These are phyloP conservation scores for Cyberlindnera sargentensis DNA, from an alignment of 805 yeast genomes.

Conservation along the genomic window DNA sequence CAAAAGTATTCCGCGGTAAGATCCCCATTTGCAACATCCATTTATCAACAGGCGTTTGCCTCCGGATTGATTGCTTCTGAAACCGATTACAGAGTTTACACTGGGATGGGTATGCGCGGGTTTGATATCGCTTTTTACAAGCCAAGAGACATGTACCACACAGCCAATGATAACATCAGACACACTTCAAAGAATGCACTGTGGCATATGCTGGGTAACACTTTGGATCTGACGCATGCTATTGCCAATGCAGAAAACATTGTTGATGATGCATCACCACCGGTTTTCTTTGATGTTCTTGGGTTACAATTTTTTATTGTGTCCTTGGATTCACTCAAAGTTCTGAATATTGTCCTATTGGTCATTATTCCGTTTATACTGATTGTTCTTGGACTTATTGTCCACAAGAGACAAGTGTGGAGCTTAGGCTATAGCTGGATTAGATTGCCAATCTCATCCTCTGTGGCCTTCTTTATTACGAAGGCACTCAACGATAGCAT, in stretches of 20 bases:
- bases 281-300: constrained; percentile 59
- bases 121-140: constrained; percentile 85
- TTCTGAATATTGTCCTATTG: constrained; percentile 46
- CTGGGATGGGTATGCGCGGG: constrained; percentile 66
- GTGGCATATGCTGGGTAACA: constrained; percentile 77
- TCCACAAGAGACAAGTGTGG: constrained; percentile 43
- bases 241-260: constrained; percentile 36
- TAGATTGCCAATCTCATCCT: constrained; percentile 55
- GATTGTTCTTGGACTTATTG: constrained; percentile 41
- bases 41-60: constrained; percentile 81
- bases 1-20: constrained; percentile 47
- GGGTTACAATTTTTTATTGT: constrained; percentile 50
- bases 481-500: constrained; percentile 34
- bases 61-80: constrained; percentile 66
- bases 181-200: constrained; percentile 61
- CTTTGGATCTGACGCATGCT: constrained; percentile 51
- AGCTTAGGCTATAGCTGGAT: constrained; percentile 38
- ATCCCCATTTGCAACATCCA: constrained; percentile 69
- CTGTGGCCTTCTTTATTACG: constrained; percentile 35
- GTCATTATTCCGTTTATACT: constrained; percentile 48
- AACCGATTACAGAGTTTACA: constrained; percentile 78
- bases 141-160: constrained; percentile 81
- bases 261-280: constrained; percentile 31
- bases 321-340: constrained; percentile 42
- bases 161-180: constrained; percentile 60